Conservation (phyloP, 2,329 filamentous ascomycete genomes). For the Ilyonectria robusta region DNA sequence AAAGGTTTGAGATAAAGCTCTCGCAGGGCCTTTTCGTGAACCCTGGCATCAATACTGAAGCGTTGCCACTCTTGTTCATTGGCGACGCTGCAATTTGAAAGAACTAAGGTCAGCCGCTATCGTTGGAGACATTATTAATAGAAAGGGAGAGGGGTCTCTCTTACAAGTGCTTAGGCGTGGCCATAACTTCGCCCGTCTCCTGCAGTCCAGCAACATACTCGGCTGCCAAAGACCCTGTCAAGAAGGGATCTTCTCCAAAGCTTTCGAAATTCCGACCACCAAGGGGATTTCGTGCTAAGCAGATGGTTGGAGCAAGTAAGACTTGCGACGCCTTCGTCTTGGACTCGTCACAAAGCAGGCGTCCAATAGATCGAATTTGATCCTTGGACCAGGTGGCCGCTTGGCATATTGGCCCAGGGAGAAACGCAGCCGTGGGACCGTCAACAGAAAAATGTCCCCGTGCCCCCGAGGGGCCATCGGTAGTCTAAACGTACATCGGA, state of each 20-base stretch:
- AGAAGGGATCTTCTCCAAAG: conserved; percentile 60
- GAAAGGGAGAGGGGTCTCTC: not conserved
- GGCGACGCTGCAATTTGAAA: conserved; percentile 42
- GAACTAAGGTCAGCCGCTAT: no score
- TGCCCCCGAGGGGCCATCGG: conserved; percentile 27
- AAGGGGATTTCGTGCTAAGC: conserved; percentile 59
- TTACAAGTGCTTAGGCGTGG: conserved; percentile 59
- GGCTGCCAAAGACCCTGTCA: conserved; percentile 58
- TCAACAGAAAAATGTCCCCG: conserved; percentile 27
- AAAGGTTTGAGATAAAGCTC: conserved; percentile 59
- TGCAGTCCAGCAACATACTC: conserved; percentile 59
- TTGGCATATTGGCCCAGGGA: conserved; percentile 31
- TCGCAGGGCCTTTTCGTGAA: conserved; percentile 41
- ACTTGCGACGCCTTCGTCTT: conserved; percentile 76
- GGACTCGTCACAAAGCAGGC: conserved; percentile 66
- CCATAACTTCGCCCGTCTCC: conserved; percentile 55
- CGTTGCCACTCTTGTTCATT: conserved; percentile 52
- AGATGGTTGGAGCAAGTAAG: conserved; percentile 75
- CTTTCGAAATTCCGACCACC: conserved; percentile 64
- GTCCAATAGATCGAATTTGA: conserved; percentile 15
- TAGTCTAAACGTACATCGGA: conserved; percentile 4
- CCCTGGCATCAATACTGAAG: conserved; percentile 38
- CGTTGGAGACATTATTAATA: not conserved
- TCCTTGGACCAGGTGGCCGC: conserved; percentile 29
- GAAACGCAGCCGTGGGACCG: conserved; percentile 26